A percentile compares a stretch with the other conserved stretches of the same genome.
Conservation (phyloP, 768 basidiomycete genomes). For the Russula ochroleuca region DNA sequence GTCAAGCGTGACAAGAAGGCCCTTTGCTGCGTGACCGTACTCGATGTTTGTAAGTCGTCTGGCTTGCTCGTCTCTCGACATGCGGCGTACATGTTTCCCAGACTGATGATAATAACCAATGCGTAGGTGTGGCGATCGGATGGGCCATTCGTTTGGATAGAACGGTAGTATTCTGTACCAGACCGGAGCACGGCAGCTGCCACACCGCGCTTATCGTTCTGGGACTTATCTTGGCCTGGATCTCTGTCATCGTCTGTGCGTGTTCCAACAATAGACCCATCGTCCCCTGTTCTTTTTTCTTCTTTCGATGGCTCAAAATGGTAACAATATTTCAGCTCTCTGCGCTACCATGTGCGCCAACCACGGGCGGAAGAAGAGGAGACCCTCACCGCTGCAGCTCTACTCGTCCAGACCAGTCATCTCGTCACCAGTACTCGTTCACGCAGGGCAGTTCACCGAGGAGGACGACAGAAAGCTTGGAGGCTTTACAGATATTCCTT, state of each 20-base stretch:
- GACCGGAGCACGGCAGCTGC: not conserved
- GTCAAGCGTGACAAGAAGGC: conserved; percentile 3
- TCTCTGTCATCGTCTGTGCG: conserved; percentile 6
- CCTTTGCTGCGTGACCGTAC: conserved; percentile 4
- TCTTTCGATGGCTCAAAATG: not conserved
- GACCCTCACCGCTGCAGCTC: conserved; percentile 8
- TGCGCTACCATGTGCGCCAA: not conserved
- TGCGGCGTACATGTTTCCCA: too few species aligned
- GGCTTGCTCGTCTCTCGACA: not conserved
- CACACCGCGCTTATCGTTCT: conserved; percentile 1
- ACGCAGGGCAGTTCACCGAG: conserved; percentile 9
- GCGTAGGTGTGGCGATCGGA: conserved; percentile 10
- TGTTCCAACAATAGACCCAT: not conserved
- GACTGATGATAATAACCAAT: not conserved
- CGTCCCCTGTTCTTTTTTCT: too few species aligned
- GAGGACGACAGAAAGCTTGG: not conserved
- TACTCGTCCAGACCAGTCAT: not conserved
- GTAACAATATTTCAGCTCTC: conserved; percentile 1
- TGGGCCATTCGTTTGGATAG: conserved; percentile 16
- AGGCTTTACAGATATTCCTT: conserved; percentile 1
- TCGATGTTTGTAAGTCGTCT: conserved; percentile 7
- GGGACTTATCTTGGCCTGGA: conserved; percentile 15
- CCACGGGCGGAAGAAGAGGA: conserved; percentile 3
- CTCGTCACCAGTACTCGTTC: conserved; percentile 8
- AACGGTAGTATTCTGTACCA: not conserved